Percentiles rank a stretch among this genome's conserved stretches.
phyloP scores from a whole-genome alignment of 768 basidiomycete genomes.

The Leccinum incarnatum region DNA sequence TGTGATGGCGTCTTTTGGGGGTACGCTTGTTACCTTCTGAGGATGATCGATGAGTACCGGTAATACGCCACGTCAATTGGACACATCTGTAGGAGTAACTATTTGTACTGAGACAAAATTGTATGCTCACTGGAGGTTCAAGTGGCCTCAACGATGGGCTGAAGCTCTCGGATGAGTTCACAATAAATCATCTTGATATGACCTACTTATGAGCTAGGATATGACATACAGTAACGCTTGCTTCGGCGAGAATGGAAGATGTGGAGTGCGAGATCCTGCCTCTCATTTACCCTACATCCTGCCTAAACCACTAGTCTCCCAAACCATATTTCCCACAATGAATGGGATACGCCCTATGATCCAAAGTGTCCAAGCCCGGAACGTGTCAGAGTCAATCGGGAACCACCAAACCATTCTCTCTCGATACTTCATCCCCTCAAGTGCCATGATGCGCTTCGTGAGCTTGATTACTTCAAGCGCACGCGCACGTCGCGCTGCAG shows the following conservation, averaged over 20 bases:
- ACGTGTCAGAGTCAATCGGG: conserved; percentile 24
- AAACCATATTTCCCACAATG: conserved; percentile 13
- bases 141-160: too few relatives aligned
- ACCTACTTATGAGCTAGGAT: too few relatives aligned
- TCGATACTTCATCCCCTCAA: conserved; percentile 23
- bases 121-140: too few relatives aligned
- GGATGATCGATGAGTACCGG: too few relatives aligned
- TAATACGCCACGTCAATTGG: too few relatives aligned
- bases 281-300: conserved; percentile 6
- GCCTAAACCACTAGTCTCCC: conserved; percentile 22
- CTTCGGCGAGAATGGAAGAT: neutral
- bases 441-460: conserved; percentile 34
- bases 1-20: too few relatives aligned
- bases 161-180: too few relatives aligned
- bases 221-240: neutral
- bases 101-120: too few relatives aligned
- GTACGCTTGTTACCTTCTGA: too few relatives aligned
- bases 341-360: conserved; percentile 16
- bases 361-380: conserved; percentile 30
- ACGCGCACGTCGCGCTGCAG: conserved; percentile 34
- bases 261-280: neutral
- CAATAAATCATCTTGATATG: too few relatives aligned
- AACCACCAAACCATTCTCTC: conserved; percentile 21
- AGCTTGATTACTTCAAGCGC: conserved; percentile 42
- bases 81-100: too few relatives aligned